Base-by-base conservation (phyloP, 75 land plant genomes). In the Adiantum capillusveneris region DNA sequence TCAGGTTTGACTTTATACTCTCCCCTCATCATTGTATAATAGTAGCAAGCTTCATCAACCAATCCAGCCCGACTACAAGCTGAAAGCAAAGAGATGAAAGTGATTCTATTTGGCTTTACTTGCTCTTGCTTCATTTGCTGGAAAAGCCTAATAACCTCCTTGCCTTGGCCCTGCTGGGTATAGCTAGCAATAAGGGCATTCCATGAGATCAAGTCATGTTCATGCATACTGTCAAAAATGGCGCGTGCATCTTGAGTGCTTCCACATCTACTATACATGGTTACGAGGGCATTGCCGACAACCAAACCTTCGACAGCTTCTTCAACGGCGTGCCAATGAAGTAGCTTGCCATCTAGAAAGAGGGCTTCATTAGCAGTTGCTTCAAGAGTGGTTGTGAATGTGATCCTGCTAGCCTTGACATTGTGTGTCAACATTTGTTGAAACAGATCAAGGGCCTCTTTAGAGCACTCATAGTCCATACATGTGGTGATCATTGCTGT, bases 241-340 rank as follows among this genome's bases (percentile, higher is more conserved):
- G 20, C 30, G 1, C 53, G 55, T 2, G 78, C 83, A 59, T 76
- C 72, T 41, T 22, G 1, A 11, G 76, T 53, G 12, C 53, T 59
- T 5, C 60, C 67, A 58, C 81, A 81, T 67, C 72, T 81, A 0
- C 69, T 31, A 61, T 84, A 85, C 82, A 79, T 76, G 49, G 69
- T 69, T 16, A 88, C 56, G 1, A 88, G 48, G 14, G 83, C 65
- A 59, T 75, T 87, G 31, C 67, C 77, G 6, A 85, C 84, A n/a
- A 67, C 19, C 54, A 70, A n/a, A 49, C 71, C 49, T 21, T 54
- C 41, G 29, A 77, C 58, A 1, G 73, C 84, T 31, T 29, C 22
- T 43, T 77, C 68, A 3, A 66, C 20, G 30, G 64, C 44, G 34
- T 69, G 61, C 11, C 63, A 56, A 50, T 84, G 87, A 43, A 84